Evolutionary conservation across 306 rosid species (phyloP).

Genomic region (Parietaria judaica): DNA sequence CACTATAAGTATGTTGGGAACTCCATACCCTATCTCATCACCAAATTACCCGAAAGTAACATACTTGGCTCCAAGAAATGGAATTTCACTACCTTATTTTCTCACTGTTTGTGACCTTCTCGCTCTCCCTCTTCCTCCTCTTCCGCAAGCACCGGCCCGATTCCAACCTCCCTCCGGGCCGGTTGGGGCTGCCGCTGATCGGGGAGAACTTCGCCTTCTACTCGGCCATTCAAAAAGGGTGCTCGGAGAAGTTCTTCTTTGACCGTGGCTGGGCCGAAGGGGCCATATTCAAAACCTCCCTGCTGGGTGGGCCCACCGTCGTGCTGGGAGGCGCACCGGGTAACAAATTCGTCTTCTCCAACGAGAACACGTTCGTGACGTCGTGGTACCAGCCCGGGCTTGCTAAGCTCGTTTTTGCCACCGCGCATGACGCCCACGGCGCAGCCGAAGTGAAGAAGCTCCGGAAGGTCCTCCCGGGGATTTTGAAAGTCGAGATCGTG

Average conservation of each 20-base stretch:
- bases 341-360: conserved; percentile 79
- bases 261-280: conserved; percentile 35
- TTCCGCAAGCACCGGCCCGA: conserved; percentile 45
- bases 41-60: too few relatives aligned
- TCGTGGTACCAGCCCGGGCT: conserved; percentile 81
- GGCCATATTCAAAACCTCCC: conserved; percentile 56
- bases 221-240: conserved; percentile 61
- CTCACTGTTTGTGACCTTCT: too few relatives aligned
- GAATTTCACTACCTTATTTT: too few relatives aligned
- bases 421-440: conserved; percentile 20
- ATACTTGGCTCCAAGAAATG: too few relatives aligned
- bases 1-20: too few relatives aligned
- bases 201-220: conserved; percentile 72
- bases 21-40: too few relatives aligned
- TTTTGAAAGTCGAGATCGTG: conserved; percentile 69
- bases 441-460: conserved; percentile 41
- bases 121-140: conserved; percentile 30
- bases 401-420: conserved; percentile 50
- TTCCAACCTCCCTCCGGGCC: conserved; percentile 62
- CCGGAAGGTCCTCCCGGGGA: conserved; percentile 65
- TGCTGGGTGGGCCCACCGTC: conserved; percentile 46
- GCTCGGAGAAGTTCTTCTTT: conserved; percentile 80
- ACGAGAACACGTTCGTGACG: conserved; percentile 61
- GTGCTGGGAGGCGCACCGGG: conserved; percentile 53
- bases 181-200: conserved; percentile 53